Conservation (phyloP, 306 rosid species). For the Quillaja saponaria region DNA sequence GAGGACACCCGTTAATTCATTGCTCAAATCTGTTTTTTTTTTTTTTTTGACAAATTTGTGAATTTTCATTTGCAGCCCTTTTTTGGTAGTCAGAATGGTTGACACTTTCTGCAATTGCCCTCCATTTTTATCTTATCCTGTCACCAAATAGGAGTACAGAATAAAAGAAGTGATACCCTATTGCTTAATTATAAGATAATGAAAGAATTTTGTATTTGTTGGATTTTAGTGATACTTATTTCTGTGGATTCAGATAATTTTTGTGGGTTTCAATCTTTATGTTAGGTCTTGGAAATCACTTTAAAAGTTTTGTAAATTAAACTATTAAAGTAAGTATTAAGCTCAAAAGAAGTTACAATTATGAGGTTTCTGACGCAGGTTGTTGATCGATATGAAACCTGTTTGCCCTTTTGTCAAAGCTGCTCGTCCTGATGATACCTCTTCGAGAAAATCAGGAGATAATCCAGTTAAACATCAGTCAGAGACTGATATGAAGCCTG, state of each 20-base stretch:
- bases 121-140: too few relatives aligned
- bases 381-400: conserved; percentile 60
- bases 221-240: not conserved
- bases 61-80: too few relatives aligned
- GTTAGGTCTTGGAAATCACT: too few relatives aligned
- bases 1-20: too few relatives aligned
- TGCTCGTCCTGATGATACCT: conserved; percentile 66
- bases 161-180: too few relatives aligned
- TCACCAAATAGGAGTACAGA: too few relatives aligned
- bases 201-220: not conserved
- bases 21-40: too few relatives aligned
- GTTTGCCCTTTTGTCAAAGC: conserved; percentile 95
- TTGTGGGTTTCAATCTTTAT: not conserved
- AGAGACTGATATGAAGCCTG: conserved; percentile 67
- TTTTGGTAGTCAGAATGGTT: too few relatives aligned
- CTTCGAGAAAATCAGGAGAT: conserved; percentile 46
- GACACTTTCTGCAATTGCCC: too few relatives aligned
- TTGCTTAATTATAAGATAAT: not conserved
- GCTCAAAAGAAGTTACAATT: not conserved
- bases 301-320: not conserved
- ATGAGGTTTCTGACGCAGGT: conserved; percentile 31
- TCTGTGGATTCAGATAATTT: conserved; percentile 2
- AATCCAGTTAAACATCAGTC: conserved; percentile 25
- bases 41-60: too few relatives aligned
- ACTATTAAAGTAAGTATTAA: conserved; percentile 6